Base-by-base conservation (phyloP, 345 rosid species). In the Gossypium ekmanianum region DNA sequence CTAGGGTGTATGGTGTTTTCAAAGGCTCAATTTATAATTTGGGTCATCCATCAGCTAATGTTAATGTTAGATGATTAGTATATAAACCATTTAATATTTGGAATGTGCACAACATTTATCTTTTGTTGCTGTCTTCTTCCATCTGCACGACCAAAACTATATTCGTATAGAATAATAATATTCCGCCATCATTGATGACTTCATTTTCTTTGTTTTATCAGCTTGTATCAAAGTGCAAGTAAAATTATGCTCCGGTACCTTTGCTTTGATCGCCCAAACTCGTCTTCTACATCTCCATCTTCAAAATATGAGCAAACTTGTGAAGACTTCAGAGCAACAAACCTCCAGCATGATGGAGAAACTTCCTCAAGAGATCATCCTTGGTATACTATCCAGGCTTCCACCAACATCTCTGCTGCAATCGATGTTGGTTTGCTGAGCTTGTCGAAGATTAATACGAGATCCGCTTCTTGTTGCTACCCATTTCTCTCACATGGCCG, bases 351-450 rank as follows among this genome's bases (percentile, higher is more conserved):
- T 74, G 47, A 63, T 90, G 77, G 91, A 87, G 27, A 41, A 51
- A 55, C 90, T 92, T 20, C 97, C 95, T 5, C 70, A 61, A 39
- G 97, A 92, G 44, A 84, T 92, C 47, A 14, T 84, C 11, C 26
- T 82, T 26, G 87, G 83, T 27, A 90, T 92, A 67, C 82, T 92
- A 7, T 88, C 87, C 48, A 87, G 87, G 70, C 83, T 92, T 24
- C 91, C 95, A 1, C 54, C 82, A 47, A 80, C 89, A 1, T 84
- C 87, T 64, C 62, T 89, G 68, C 72, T 89, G 13, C 82, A 82
- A 11, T 81, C 84, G 74, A 87, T 68, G 81, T 83, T 78, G 26
- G 91, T 89, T 6, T 86, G 84, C 78, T 79, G 62, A 73, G 75
- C 84, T 17, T 88, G 91, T 91, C 79, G 76, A 41, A 73, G 78